Conservation (phyloP, 1,284 basidiomycete genomes). For the Puccinia hordei region DNA sequence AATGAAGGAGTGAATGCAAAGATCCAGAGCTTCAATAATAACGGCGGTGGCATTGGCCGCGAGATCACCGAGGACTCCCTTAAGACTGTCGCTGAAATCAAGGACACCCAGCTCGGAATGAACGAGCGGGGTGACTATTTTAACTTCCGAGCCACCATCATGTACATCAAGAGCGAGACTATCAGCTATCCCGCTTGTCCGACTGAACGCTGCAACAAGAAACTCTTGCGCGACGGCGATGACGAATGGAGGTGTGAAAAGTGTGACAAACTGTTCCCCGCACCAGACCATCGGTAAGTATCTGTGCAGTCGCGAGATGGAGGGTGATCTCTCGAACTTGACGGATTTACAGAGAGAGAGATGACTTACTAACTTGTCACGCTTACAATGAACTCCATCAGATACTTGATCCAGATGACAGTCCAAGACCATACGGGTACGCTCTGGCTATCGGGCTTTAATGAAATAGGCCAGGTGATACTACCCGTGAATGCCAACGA, state of each 20-base stretch:
- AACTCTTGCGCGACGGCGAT: slow-evolving; percentile 72
- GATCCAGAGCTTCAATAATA: slow-evolving; percentile 72
- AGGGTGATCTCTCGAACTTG: background rate
- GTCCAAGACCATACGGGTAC: slow-evolving; percentile 85
- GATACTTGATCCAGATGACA: slow-evolving; percentile 86
- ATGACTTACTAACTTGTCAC: background rate
- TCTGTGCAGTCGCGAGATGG: too few relatives aligned
- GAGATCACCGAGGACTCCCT: slow-evolving; percentile 72
- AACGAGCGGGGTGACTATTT: slow-evolving; percentile 81
- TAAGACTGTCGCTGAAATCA: slow-evolving; percentile 77
- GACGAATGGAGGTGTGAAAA: slow-evolving; percentile 87
- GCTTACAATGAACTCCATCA: slow-evolving; percentile 58
- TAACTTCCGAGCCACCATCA: slow-evolving; percentile 77
- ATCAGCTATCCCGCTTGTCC: slow-evolving; percentile 90
- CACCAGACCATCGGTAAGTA: slow-evolving; percentile 78
- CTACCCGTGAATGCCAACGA: slow-evolving; percentile 78
- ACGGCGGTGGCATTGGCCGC: slow-evolving; percentile 61
- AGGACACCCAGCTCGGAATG: slow-evolving; percentile 75
- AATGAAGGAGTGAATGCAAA: slow-evolving; percentile 66
- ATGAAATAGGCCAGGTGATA: slow-evolving; percentile 79
- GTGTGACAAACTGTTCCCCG: slow-evolving; percentile 74
- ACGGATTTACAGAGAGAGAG: background rate
- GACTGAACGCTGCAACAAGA: slow-evolving; percentile 82
- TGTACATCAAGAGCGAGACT: slow-evolving; percentile 84
- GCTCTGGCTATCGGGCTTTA: slow-evolving; percentile 93